Percentiles rank a stretch among this genome's conserved stretches.
Evolutionary conservation across 2,329 filamentous ascomycete species (phyloP).

Genomic region (Penicillium vulpinum): DNA sequence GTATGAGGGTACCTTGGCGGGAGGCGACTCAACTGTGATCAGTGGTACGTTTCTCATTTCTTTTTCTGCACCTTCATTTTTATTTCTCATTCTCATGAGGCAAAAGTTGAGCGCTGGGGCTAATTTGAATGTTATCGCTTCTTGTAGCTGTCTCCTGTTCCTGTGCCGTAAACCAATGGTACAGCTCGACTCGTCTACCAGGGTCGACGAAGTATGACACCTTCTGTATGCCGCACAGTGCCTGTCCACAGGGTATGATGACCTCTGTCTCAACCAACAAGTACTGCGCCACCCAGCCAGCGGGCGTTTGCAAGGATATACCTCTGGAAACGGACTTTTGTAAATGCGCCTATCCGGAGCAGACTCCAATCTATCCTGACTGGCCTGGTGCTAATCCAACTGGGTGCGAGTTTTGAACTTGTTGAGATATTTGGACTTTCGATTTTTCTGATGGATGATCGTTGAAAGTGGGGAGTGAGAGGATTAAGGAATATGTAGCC

Average conservation of each 20-base stretch:
- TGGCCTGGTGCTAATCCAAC: slow-evolving; percentile 20
- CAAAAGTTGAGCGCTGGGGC: not conserved
- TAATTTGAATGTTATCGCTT: not conserved
- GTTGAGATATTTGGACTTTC: not conserved
- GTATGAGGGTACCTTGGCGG: slow-evolving; percentile 22
- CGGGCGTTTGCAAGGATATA: slow-evolving; percentile 10
- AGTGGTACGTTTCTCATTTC: slow-evolving; percentile 15
- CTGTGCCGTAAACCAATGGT: slow-evolving; percentile 25
- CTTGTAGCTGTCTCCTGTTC: slow-evolving; percentile 24
- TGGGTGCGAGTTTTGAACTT: slow-evolving; percentile 16
- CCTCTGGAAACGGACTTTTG: slow-evolving; percentile 17
- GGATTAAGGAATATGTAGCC: not conserved
- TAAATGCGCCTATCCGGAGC: slow-evolving; percentile 13
- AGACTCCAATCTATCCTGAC: slow-evolving; percentile 24
- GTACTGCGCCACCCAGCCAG: slow-evolving; percentile 22
- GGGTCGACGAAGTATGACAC: slow-evolving; percentile 14
- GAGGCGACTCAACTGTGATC: slow-evolving; percentile 18
- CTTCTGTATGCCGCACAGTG: slow-evolving; percentile 27
- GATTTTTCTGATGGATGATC: not conserved
- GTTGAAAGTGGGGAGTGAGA: not conserved
- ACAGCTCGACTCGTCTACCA: slow-evolving; percentile 18
- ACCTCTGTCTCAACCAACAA: slow-evolving; percentile 18
- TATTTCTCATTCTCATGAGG: not conserved
- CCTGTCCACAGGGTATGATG: slow-evolving; percentile 28
- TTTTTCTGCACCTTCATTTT: not conserved